A percentile compares a stretch with the other conserved stretches of the same genome.
Evolutionary conservation across 1,139 yeast species (phyloP).

Genomic region (Pichia sp.): DNA sequence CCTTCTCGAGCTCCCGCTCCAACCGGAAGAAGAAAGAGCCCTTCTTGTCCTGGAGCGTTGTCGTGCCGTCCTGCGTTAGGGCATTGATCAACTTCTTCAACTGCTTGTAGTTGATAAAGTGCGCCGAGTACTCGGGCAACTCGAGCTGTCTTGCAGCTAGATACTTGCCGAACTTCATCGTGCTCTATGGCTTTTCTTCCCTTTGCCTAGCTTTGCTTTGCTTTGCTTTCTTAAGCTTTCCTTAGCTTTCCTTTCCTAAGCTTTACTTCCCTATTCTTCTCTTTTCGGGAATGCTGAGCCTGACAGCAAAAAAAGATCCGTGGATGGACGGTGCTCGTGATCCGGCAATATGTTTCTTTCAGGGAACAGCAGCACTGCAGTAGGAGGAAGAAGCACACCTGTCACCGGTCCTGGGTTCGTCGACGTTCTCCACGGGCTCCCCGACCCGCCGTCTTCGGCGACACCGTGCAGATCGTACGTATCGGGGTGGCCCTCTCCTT

Average conservation of each 20-base stretch:
- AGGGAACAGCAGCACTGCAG: too few species aligned
- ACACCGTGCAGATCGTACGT: background rate
- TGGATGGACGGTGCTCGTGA: too few species aligned
- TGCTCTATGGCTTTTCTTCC: background rate
- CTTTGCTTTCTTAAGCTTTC: too few species aligned
- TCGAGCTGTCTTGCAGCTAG: conserved; percentile 91
- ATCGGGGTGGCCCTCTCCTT: background rate
- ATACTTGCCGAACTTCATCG: conserved; percentile 87
- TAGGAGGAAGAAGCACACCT: too few species aligned
- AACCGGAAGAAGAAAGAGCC: conserved; percentile 89
- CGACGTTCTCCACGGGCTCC: too few species aligned
- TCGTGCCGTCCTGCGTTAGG: conserved; percentile 39
- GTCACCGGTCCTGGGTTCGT: too few species aligned
- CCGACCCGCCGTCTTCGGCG: too few species aligned
- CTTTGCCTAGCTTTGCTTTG: background rate
- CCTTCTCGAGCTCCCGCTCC: conserved; percentile 93
- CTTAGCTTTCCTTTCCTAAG: too few species aligned
- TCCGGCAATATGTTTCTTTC: too few species aligned
- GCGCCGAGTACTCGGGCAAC: conserved; percentile 89
- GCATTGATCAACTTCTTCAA: conserved; percentile 76
- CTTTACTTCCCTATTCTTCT: too few species aligned
- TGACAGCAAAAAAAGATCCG: too few species aligned
- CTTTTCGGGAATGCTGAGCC: too few species aligned
- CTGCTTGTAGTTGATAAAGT: conserved; percentile 91
- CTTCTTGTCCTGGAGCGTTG: conserved; percentile 78